These are phyloP conservation scores for Multifurca ochricompacta DNA, from an alignment of 768 basidiomycete genomes.

Conservation along the genomic window DNA sequence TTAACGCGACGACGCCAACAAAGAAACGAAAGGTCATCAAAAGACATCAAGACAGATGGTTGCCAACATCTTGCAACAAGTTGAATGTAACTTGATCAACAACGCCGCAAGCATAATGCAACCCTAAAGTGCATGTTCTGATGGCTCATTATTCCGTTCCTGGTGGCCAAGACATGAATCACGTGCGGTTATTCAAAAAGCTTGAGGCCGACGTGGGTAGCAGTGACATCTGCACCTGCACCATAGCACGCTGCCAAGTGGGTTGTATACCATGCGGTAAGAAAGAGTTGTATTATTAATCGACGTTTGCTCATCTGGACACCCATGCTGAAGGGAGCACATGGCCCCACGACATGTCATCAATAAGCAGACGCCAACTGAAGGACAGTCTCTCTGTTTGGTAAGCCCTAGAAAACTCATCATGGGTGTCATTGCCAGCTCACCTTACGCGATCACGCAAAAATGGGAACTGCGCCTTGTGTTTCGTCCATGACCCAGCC, in stretches of 20 bases:
- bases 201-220: background rate
- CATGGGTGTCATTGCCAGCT: background rate
- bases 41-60: background rate
- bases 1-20: background rate
- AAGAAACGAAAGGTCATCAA: background rate
- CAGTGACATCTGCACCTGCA: background rate
- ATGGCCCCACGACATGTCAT: background rate
- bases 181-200: background rate
- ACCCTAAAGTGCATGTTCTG: background rate
- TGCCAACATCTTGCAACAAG: background rate
- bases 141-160: background rate
- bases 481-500: conserved; percentile 21
- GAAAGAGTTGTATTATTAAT: conserved; percentile 9
- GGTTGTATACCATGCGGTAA: conserved; percentile 1
- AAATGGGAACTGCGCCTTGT: conserved; percentile 18
- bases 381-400: background rate
- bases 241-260: background rate
- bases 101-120: background rate
- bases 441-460: conserved; percentile 15
- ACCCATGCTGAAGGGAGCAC: background rate
- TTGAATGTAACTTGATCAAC: background rate
- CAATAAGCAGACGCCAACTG: background rate
- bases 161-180: background rate
- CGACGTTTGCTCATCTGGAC: background rate
- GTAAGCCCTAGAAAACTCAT: background rate